Base-by-base conservation (phyloP, 2,329 filamentous ascomycete species). In the Chlorencoelia australis region DNA sequence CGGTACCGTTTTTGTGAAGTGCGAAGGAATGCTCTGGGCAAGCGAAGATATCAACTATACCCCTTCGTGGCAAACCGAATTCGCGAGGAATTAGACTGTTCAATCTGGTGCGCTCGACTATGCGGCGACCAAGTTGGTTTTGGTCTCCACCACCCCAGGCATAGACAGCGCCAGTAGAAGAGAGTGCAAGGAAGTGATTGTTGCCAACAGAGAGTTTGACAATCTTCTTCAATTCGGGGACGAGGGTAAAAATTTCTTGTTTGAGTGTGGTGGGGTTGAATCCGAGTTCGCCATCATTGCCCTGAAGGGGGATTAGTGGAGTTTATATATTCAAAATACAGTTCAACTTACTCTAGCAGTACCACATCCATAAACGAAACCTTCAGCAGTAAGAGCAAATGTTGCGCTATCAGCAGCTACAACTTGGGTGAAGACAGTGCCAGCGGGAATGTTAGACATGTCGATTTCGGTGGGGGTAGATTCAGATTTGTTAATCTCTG, bases 1-100 rank as follows among this genome's bases (percentile, higher is more conserved):
- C 79, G 17, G 71, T 68, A 26, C 78, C 77, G 17, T 78, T 71
- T 44, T 76, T 71, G 51, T 72, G 71, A 35, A 86, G 70, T 33
- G 80, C 81, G 50, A 94, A 89, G 50, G 78, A 83, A 63, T 93
- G 85, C 61, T 87, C 88, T 7, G 78, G 73, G 31, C 85, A 85
- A 42, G 66, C 62, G 4, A 59, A 59, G 14, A 49, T 47, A 4
- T 30, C 17, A 10, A 22, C 40, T 19, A 44, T 41, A 14, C 40
- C 40, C 15, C 33, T 34, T 17, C 30, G 33, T 22, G 41, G 34
- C 26, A 43, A 25, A 20, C 38, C 41, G 30, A 43, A 38, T 35
- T 39, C 37, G 11, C 26, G 26, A 25, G 41, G 41, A 26, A 42
- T 37, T 11, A 55, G 49, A 19, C 41, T 44, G 24, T 42, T 30